A percentile compares a stretch with the other conserved stretches of the same genome.
These are phyloP conservation scores for Medicago ruthenica DNA, from an alignment of 306 rosid genomes.

Conservation along the genomic window DNA sequence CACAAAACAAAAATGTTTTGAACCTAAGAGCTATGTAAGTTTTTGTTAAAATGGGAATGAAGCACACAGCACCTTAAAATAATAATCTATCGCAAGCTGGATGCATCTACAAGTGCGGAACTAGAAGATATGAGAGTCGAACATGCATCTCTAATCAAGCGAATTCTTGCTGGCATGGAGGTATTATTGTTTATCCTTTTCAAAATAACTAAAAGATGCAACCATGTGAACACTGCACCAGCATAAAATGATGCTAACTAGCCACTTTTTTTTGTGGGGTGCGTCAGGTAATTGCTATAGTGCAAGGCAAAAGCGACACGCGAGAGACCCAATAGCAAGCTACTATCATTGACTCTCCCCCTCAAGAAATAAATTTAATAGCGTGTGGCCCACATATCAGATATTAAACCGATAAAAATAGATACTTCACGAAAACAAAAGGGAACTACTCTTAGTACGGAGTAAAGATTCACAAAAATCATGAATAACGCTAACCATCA, in stretches of 20 bases:
- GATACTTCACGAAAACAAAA: background rate
- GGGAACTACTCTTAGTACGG: background rate
- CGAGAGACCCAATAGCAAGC: no score
- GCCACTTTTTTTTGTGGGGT: background rate
- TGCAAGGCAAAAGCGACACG: no score
- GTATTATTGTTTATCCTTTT: background rate
- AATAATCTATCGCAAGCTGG: slow-evolving; percentile 13
- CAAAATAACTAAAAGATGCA: slow-evolving; percentile 26
- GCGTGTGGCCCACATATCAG: no score
- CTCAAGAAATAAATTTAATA: no score
- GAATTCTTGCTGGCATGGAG: slow-evolving; percentile 11
- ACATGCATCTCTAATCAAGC: slow-evolving; percentile 29
- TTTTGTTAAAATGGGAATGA: slow-evolving; percentile 7
- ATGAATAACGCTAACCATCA: background rate
- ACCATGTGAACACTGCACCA: slow-evolving; percentile 13
- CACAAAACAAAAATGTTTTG: background rate
- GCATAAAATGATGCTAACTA: background rate
- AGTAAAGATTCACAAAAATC: background rate
- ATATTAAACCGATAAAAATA: no score
- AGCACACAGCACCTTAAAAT: slow-evolving; percentile 8
- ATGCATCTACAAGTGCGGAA: slow-evolving; percentile 20
- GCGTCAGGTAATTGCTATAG: no score
- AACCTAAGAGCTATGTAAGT: slow-evolving; percentile 9
- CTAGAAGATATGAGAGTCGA: slow-evolving; percentile 12
- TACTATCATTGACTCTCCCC: no score